Conservation (phyloP, 805 yeast species). For the Allodekkera sacchari region DNA sequence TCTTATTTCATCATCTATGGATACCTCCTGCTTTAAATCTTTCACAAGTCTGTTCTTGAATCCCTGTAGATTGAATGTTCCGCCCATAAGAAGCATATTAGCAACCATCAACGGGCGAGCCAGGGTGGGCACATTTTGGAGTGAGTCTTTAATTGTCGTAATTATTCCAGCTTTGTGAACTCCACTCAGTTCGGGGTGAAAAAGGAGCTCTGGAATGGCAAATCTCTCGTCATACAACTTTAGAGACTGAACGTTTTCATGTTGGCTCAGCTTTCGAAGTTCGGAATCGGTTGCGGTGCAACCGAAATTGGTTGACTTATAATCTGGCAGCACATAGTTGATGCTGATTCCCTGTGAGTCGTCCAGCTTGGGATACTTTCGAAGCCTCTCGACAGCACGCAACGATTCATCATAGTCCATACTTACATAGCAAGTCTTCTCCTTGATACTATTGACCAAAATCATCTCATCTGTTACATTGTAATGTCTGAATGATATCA, state of each 20-base stretch:
- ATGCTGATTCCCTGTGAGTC: conserved; percentile 31
- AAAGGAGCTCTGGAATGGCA: conserved; percentile 76
- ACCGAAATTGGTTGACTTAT: conserved; percentile 72
- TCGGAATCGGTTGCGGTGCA: conserved; percentile 25
- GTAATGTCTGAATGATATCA: conserved; percentile 83
- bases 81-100: conserved; percentile 78
- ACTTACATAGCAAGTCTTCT: conserved; percentile 64
- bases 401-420: conserved; percentile 35
- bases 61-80: conserved; percentile 65
- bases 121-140: conserved; percentile 65
- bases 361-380: conserved; percentile 10
- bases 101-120: conserved; percentile 68
- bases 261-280: conserved; percentile 2
- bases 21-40: conserved; percentile 61
- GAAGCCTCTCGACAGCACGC: conserved; percentile 18
- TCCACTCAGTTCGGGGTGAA: conserved; percentile 77
- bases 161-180: conserved; percentile 73
- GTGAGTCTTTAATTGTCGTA: conserved; percentile 58
- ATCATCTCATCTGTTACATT: conserved; percentile 89
- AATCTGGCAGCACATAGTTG: conserved; percentile 83
- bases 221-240: conserved; percentile 78
- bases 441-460: conserved; percentile 79
- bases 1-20: conserved; percentile 61
- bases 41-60: conserved; percentile 50
- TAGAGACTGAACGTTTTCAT: conserved; percentile 53